Percentiles rank a stretch among this genome's conserved stretches.
These are phyloP conservation scores for Podospora conica DNA, from an alignment of 495 filamentous ascomycete species.

Conservation along the genomic window DNA sequence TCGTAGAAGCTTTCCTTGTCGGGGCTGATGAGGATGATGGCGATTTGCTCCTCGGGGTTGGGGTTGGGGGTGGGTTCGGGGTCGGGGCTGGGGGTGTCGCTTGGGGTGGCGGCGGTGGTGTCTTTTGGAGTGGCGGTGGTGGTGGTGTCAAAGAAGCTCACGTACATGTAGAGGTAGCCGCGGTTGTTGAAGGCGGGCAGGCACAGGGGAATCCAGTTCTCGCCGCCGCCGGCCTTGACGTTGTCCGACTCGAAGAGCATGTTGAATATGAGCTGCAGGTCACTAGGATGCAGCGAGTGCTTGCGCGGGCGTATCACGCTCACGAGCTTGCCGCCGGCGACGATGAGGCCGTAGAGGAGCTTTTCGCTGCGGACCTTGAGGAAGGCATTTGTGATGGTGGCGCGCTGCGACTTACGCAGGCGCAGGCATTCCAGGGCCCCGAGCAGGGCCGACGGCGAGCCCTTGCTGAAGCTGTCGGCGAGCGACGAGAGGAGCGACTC, in stretches of 20 bases:
- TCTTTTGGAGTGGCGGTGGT: conserved; percentile 31
- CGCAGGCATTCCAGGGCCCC: conserved; percentile 87
- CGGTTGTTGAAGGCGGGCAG: conserved; percentile 95
- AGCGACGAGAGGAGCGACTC: conserved; percentile 86
- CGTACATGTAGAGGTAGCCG: conserved; percentile 99
- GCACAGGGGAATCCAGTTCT: conserved; percentile 97
- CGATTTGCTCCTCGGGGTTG: conserved; percentile 62
- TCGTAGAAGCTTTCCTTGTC: conserved; percentile 92
- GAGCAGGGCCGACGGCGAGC: conserved; percentile 81
- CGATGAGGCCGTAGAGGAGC: conserved; percentile 88
- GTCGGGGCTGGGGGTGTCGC: not conserved
- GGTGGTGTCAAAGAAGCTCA: conserved; percentile 67
- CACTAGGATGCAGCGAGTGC: conserved; percentile 91
- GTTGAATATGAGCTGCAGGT: conserved; percentile 94
- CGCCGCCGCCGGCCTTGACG: conserved; percentile 78
- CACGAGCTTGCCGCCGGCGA: conserved; percentile 89
- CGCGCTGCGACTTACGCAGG: conserved; percentile 79
- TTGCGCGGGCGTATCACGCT: conserved; percentile 90
- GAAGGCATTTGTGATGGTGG: conserved; percentile 78
- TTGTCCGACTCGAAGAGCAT: conserved; percentile 97
- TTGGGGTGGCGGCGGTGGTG: conserved; percentile 15
- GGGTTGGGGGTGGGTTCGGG: no score
- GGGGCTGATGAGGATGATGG: conserved; percentile 84
- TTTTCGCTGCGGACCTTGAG: conserved; percentile 66
- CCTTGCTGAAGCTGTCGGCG: conserved; percentile 88